phyloP scores from a whole-genome alignment of 2,329 filamentous ascomycete genomes.

The Sordariomycetes sp. region DNA sequence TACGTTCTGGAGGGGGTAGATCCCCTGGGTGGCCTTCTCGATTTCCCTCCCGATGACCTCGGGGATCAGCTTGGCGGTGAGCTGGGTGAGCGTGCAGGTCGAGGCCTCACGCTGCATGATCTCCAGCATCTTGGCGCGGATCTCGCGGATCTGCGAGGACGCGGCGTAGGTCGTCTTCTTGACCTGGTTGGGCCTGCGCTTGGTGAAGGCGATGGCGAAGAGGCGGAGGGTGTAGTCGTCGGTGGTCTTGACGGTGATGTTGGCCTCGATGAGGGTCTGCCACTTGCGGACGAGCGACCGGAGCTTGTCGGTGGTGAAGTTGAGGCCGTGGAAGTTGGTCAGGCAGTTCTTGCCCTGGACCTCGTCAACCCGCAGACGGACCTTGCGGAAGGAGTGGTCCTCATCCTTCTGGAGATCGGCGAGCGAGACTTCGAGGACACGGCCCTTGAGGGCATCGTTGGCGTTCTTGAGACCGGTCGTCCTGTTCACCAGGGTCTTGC shows the following conservation, averaged over 20 bases:
- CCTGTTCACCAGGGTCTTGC: constrained; percentile 99
- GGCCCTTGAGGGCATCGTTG: constrained; percentile 97
- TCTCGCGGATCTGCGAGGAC: constrained; percentile 92
- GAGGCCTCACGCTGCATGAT: constrained; percentile 96
- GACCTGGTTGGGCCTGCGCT: constrained; percentile 98
- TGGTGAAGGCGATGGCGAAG: constrained; percentile 99
- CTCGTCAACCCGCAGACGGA: constrained; percentile 97
- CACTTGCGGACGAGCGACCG: constrained; percentile 98
- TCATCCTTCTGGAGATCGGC: constrained; percentile 99
- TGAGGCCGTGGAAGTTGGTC: constrained; percentile 99
- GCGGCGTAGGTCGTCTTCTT: constrained; percentile 99
- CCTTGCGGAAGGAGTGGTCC: constrained; percentile 99
- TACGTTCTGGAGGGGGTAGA: constrained; percentile 99
- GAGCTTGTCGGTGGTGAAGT: constrained; percentile 99
- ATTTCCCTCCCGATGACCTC: constrained; percentile 99
- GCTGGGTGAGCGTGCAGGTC: constrained; percentile 88
- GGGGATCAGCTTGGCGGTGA: constrained; percentile 97
- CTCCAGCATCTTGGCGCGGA: constrained; percentile 99
- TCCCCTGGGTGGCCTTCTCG: constrained; percentile 98
- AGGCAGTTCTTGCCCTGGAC: constrained; percentile 99
- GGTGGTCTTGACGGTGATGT: constrained; percentile 99
- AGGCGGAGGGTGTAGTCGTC: constrained; percentile 99
- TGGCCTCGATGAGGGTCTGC: constrained; percentile 99
- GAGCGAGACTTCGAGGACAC: constrained; percentile 97
- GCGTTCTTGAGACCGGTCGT: constrained; percentile 99